Conservation (phyloP, 768 basidiomycete genomes). For the Mycena epipterygia region DNA sequence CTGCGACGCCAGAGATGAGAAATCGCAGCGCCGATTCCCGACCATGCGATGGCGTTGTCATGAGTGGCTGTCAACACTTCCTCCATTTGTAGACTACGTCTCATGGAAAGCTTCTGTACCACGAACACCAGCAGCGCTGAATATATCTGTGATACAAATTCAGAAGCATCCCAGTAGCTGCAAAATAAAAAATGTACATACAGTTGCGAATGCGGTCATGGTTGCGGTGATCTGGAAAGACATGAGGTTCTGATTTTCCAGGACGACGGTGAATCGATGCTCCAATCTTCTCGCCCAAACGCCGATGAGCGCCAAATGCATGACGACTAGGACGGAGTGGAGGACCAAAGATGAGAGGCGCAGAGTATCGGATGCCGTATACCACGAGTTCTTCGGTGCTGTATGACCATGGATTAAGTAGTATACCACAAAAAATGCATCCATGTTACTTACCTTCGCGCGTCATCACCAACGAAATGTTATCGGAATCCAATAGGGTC, state of each 20-base stretch:
- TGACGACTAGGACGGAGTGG: neutral
- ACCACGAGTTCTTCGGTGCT: neutral
- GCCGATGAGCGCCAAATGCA: neutral
- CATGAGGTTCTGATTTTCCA: neutral
- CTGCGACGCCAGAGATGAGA: neutral
- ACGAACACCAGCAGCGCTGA: too few relatives aligned
- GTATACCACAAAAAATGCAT: too few relatives aligned
- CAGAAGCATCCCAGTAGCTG: neutral
- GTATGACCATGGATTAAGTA: neutral
- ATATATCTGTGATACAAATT: slow-evolving; percentile 3
- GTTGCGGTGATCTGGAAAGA: slow-evolving; percentile 9
- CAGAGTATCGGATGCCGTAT: neutral
- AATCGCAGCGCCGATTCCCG: neutral
- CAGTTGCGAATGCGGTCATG: neutral
- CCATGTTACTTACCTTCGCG: too few relatives aligned
- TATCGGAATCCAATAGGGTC: neutral
- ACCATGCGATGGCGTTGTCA: neutral
- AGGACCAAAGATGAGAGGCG: neutral
- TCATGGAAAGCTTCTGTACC: neutral
- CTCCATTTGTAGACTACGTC: neutral
- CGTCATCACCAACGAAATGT: neutral
- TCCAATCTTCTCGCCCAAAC: neutral
- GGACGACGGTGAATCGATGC: neutral
- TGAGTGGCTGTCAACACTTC: neutral
- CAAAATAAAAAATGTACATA: neutral